A percentile compares a stretch with the other conserved stretches of the same genome.
Conservation (phyloP, 1,139 yeast species). For the Pichia sp. region DNA sequence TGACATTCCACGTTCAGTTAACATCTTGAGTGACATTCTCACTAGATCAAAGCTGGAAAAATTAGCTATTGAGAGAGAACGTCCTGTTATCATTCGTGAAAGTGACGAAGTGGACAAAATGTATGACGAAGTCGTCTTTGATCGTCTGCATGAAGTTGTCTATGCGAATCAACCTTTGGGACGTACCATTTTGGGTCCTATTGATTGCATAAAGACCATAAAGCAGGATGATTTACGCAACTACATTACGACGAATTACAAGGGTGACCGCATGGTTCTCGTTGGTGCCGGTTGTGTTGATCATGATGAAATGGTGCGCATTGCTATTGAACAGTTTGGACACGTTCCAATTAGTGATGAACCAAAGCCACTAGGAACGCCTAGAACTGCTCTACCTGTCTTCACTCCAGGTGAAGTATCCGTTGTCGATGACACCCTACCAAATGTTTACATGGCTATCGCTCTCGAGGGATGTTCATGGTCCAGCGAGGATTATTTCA, state of each 20-base stretch:
- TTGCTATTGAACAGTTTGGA: constrained; percentile 74
- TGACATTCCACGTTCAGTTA: constrained; percentile 82
- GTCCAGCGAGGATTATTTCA: constrained; percentile 93
- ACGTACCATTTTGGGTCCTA: constrained; percentile 95
- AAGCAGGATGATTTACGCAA: constrained; percentile 66
- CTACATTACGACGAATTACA: constrained; percentile 81
- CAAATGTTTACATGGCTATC: constrained; percentile 85
- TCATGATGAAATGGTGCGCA: constrained; percentile 72
- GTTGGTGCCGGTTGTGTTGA: constrained; percentile 94
- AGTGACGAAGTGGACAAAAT: constrained; percentile 97
- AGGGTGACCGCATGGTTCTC: constrained; percentile 95
- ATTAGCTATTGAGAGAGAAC: constrained; percentile 85
- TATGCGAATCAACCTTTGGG: constrained; percentile 90
- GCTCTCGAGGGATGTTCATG: constrained; percentile 99
- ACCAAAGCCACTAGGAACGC: constrained; percentile 67
- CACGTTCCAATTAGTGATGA: constrained; percentile 59
- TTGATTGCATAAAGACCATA: constrained; percentile 78
- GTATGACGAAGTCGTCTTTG: constrained; percentile 98
- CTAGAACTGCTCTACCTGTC: constrained; percentile 68
- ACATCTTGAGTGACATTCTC: constrained; percentile 81
- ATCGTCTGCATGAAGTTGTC: constrained; percentile 90
- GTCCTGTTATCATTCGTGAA: constrained; percentile 93
- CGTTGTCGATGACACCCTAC: constrained; percentile 74
- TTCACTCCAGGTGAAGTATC: constrained; percentile 85
- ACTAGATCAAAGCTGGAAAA: constrained; percentile 80